Evolutionary conservation across 176 grass and related monocot genomes (phyloP).

Genomic region (Juncus inflexus): DNA sequence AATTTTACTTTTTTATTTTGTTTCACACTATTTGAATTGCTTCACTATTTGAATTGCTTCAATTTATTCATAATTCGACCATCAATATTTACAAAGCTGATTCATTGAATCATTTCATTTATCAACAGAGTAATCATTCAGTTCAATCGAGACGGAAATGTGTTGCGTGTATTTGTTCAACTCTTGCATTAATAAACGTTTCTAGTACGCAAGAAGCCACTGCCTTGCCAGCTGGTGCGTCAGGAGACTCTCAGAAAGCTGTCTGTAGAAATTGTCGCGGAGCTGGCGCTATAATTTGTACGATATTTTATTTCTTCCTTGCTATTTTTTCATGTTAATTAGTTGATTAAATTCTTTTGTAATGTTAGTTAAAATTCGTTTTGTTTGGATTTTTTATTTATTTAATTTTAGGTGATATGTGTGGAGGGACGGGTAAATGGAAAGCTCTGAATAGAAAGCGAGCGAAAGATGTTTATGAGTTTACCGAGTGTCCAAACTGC

Average conservation of each 20-base stretch:
- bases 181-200: constrained; percentile 48
- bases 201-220: constrained; percentile 39
- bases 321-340: constrained; percentile 7
- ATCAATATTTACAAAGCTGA: too few relatives aligned
- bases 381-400: background rate
- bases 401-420: constrained; percentile 81
- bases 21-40: too few relatives aligned
- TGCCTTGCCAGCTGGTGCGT: constrained; percentile 42
- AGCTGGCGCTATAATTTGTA: constrained; percentile 84
- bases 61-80: too few relatives aligned
- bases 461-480: constrained; percentile 96
- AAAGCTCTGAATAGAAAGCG: constrained; percentile 96
- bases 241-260: constrained; percentile 37
- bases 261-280: constrained; percentile 83
- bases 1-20: background rate
- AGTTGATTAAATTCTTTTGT: background rate
- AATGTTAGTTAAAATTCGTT: background rate
- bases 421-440: constrained; percentile 97
- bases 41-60: too few relatives aligned
- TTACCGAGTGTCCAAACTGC: constrained; percentile 95
- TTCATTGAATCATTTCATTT: background rate
- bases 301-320: constrained; percentile 21
- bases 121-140: constrained; percentile 34
- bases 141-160: constrained; percentile 64
- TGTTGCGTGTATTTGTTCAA: constrained; percentile 58